Evolutionary conservation across 106 monocot genomes (phyloP).

Genomic region (Dendrobium nobile): DNA sequence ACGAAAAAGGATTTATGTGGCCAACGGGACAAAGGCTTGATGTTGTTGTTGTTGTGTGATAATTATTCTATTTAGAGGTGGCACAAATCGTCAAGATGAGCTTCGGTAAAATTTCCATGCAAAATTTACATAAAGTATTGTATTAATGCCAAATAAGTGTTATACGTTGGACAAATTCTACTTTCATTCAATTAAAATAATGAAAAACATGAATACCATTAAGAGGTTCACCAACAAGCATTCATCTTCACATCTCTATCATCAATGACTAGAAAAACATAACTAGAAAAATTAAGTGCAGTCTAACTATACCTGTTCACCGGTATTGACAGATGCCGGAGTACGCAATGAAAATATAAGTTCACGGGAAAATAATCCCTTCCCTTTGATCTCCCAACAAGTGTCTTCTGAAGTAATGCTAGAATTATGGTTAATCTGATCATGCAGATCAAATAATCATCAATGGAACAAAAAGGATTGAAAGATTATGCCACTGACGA

Average conservation of each 20-base stretch:
- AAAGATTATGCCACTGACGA: background rate
- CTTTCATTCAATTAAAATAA: background rate
- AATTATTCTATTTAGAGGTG: background rate
- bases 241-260: background rate
- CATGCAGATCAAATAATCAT: background rate
- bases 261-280: background rate
- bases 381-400: constrained; percentile 77
- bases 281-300: background rate
- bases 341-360: constrained; percentile 62
- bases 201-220: background rate
- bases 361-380: constrained; percentile 74
- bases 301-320: constrained; percentile 62
- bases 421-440: constrained; percentile 69
- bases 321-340: constrained; percentile 51
- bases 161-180: background rate
- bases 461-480: background rate
- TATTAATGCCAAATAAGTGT: background rate
- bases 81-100: background rate
- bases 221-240: background rate
- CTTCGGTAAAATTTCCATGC: no score
- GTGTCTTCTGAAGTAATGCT: constrained; percentile 53
- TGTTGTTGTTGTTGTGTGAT: background rate
- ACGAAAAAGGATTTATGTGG: no score
- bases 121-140: no score
- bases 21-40: no score